Conservation (phyloP, 495 filamentous ascomycete species). For the Penicillium riverlandense region DNA sequence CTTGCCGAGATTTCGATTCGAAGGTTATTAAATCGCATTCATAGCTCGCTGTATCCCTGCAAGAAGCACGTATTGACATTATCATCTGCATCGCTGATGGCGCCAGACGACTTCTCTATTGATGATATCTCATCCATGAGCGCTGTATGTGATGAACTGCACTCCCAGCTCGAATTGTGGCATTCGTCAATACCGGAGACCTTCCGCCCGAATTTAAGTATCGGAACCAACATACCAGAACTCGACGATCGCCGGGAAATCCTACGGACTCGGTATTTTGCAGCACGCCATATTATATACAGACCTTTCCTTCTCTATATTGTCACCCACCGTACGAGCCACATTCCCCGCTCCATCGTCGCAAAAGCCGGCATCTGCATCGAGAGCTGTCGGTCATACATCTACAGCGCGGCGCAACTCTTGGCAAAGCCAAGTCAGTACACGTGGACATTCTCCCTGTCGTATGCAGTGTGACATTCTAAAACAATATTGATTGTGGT, state of each 20-base stretch:
- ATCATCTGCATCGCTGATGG: slow-evolving; percentile 4
- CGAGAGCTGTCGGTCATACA: slow-evolving; percentile 2
- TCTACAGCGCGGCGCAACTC: neutral
- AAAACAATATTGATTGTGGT: no score
- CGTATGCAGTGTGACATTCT: neutral
- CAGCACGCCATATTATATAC: slow-evolving; percentile 26
- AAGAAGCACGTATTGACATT: slow-evolving; percentile 12
- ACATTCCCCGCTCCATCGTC: slow-evolving; percentile 10
- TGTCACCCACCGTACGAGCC: slow-evolving; percentile 12
- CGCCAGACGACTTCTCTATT: slow-evolving; percentile 16
- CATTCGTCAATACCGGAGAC: slow-evolving; percentile 29
- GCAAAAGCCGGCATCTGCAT: slow-evolving; percentile 3
- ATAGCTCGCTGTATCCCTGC: slow-evolving; percentile 25
- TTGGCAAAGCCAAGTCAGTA: slow-evolving; percentile 1
- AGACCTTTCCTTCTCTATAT: slow-evolving; percentile 25
- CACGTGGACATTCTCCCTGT: slow-evolving; percentile 4
- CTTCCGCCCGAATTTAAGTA: slow-evolving; percentile 18
- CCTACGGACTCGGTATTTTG: slow-evolving; percentile 28
- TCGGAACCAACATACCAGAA: slow-evolving; percentile 4
- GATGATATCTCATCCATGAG: slow-evolving; percentile 22
- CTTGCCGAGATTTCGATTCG: slow-evolving; percentile 30
- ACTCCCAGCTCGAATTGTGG: slow-evolving; percentile 25
- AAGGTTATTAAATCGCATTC: slow-evolving; percentile 28
- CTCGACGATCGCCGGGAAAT: slow-evolving; percentile 20
- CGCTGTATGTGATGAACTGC: slow-evolving; percentile 21